A percentile compares a stretch with the other conserved stretches of the same genome.
Evolutionary conservation across 164 flowering plant species (phyloP).

Genomic region (Aristolochia fimbriata): DNA sequence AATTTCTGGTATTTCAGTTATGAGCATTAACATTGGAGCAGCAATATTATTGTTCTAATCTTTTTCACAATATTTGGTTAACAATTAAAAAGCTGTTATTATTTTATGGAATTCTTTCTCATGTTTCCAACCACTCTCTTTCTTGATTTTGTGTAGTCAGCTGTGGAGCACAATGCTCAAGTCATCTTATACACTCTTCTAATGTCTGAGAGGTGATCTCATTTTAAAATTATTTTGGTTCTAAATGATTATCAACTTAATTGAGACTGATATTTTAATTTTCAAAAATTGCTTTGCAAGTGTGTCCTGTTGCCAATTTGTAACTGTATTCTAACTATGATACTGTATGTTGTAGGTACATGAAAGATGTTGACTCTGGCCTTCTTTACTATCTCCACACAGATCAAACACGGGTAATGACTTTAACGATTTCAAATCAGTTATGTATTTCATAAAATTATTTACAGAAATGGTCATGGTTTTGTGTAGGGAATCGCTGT

Average conservation of each 20-base stretch:
- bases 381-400: conserved; percentile 89
- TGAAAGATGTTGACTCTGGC: conserved; percentile 58
- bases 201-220: conserved; percentile 84
- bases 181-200: conserved; percentile 88
- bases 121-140: conserved; percentile 6
- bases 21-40: no score
- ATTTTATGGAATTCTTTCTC: neutral
- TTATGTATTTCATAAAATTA: no score
- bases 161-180: conserved; percentile 88
- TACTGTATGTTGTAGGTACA: conserved; percentile 38
- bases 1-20: no score
- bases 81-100: no score
- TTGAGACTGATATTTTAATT: no score
- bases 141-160: conserved; percentile 45
- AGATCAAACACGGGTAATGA: conserved; percentile 76
- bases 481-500: conserved; percentile 57
- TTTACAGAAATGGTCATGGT: neutral
- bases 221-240: neutral
- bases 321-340: neutral
- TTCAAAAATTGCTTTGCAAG: neutral
- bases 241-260: no score
- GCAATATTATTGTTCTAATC: no score
- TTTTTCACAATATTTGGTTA: no score
- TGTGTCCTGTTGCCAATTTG: neutral
- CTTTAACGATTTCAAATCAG: neutral